Conservation (phyloP, 208 protist genomes). For the Porcisia hertigi region DNA sequence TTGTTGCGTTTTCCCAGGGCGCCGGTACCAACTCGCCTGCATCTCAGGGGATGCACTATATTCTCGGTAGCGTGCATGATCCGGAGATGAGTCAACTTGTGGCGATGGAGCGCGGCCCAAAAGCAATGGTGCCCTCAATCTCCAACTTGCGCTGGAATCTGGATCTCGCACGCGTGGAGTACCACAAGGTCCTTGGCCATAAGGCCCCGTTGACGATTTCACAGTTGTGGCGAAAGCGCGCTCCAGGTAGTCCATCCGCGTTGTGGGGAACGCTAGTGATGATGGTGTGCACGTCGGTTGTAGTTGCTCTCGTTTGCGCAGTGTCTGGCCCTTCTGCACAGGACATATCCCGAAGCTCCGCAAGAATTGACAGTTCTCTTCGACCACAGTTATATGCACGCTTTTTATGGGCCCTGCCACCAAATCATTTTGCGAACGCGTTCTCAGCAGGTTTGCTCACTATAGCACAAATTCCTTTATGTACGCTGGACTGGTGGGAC, state of each 20-base stretch:
- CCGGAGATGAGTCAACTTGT: conserved; percentile 34
- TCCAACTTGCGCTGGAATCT: conserved; percentile 12
- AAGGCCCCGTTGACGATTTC: conserved; percentile 17
- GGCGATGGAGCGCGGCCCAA: conserved; percentile 41
- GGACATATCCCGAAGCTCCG: conserved; percentile 14
- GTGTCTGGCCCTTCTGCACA: conserved; percentile 6
- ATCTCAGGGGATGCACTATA: conserved; percentile 17
- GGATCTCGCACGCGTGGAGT: conserved; percentile 14
- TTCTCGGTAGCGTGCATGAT: conserved; percentile 35
- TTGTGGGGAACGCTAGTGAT: background rate
- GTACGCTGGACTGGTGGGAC: conserved; percentile 32
- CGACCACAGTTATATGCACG: conserved; percentile 27
- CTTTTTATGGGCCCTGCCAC: conserved; percentile 10
- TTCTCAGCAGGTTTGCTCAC: conserved; percentile 25
- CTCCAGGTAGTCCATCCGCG: background rate
- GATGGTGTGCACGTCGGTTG: background rate
- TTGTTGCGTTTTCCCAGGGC: conserved; percentile 30
- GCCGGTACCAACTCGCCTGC: background rate
- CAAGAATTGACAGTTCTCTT: conserved; percentile 24
- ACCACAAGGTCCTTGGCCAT: conserved; percentile 16
- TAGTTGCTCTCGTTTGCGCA: background rate
- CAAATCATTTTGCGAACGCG: conserved; percentile 22
- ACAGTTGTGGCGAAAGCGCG: conserved; percentile 26
- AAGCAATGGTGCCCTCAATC: conserved; percentile 29
- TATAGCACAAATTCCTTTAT: conserved; percentile 10